Evolutionary conservation across 2,329 filamentous ascomycete species (phyloP).

Genomic region (Trichoderma koningii): DNA sequence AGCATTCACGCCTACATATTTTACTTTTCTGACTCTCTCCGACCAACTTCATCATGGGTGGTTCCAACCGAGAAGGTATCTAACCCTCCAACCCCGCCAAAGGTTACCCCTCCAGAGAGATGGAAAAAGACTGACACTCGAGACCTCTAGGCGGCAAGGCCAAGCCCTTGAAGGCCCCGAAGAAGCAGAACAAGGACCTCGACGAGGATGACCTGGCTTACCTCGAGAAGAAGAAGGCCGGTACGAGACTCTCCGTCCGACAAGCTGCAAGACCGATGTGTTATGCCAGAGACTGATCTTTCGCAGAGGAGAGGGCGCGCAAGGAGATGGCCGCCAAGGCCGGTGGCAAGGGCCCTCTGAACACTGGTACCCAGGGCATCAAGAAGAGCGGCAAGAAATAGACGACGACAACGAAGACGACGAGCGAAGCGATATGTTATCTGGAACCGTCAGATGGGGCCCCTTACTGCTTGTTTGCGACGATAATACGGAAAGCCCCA

Average conservation of each 20-base stretch:
- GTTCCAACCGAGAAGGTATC: slow-evolving; percentile 44
- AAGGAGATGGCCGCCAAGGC: slow-evolving; percentile 83
- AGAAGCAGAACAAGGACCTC: slow-evolving; percentile 79
- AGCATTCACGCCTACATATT: neutral
- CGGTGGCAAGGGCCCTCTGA: slow-evolving; percentile 84
- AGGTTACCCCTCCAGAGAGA: slow-evolving; percentile 19
- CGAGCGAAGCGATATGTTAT: slow-evolving; percentile 4
- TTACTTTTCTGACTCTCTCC: neutral
- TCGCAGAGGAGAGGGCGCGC: slow-evolving; percentile 75
- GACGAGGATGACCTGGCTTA: slow-evolving; percentile 86
- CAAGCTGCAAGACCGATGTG: neutral
- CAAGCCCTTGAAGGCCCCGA: slow-evolving; percentile 84
- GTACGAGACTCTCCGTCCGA: slow-evolving; percentile 53
- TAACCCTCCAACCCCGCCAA: slow-evolving; percentile 33
- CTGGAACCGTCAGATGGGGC: slow-evolving; percentile 19
- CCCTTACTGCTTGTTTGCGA: neutral
- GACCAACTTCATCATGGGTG: slow-evolving; percentile 40
- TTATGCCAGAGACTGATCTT: slow-evolving; percentile 29
- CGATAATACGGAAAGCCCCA: neutral
- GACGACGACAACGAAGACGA: slow-evolving; percentile 30
- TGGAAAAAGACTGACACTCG: slow-evolving; percentile 9
- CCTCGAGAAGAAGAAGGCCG: slow-evolving; percentile 80
- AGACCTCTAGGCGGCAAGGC: slow-evolving; percentile 68
- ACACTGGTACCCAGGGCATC: slow-evolving; percentile 82
- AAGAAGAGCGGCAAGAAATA: slow-evolving; percentile 99